phyloP scores from a whole-genome alignment of 2,329 filamentous ascomycete genomes.

The Diaporthe batatas region DNA sequence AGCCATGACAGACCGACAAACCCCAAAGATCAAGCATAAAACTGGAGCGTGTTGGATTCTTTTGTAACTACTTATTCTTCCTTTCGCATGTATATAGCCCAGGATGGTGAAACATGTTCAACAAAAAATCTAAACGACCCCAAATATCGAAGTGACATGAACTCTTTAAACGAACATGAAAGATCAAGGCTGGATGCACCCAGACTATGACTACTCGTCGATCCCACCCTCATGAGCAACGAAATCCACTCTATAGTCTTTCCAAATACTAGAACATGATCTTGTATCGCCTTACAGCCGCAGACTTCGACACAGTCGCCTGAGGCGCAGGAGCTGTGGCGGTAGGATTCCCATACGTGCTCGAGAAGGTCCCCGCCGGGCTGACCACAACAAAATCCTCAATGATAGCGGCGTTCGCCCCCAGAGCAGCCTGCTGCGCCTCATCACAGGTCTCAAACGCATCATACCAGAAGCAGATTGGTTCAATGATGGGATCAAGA shows the following conservation, averaged over 20 bases:
- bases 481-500: constrained; percentile 52
- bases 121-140: background rate
- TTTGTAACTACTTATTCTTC: constrained; percentile 32
- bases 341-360: constrained; percentile 35
- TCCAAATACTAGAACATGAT: background rate
- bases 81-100: constrained; percentile 37
- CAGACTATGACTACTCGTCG: too few species aligned
- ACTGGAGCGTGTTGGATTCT: constrained; percentile 24
- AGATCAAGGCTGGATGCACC: too few species aligned
- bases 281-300: constrained; percentile 1
- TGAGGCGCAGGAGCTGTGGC: background rate
- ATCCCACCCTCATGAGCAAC: rapidly evolving
- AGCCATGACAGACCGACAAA: constrained; percentile 24
- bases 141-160: background rate
- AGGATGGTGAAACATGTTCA: constrained; percentile 27
- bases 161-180: background rate
- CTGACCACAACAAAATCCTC: constrained; percentile 58
- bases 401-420: constrained; percentile 59
- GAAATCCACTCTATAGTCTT: background rate
- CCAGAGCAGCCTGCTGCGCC: constrained; percentile 57
- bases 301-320: constrained; percentile 11
- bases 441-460: constrained; percentile 54
- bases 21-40: constrained; percentile 24
- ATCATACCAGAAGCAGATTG: constrained; percentile 60
- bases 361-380: constrained; percentile 17